A percentile compares a stretch with the other conserved stretches of the same genome.
These are phyloP conservation scores for Elaphomyces granulatus DNA, from an alignment of 495 filamentous ascomycete species.

Conservation along the genomic window DNA sequence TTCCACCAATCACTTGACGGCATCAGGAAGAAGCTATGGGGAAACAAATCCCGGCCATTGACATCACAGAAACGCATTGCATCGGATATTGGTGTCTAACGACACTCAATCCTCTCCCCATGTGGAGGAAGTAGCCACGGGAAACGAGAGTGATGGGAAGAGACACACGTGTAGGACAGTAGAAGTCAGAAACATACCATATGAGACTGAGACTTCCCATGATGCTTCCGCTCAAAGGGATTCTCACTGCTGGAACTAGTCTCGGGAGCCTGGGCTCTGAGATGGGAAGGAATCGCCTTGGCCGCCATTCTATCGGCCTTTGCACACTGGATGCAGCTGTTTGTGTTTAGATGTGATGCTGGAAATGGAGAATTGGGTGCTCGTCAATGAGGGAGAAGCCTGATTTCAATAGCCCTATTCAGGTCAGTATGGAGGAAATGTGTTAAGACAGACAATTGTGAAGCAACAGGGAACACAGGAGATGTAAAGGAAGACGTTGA, in stretches of 20 bases:
- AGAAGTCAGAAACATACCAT: no score
- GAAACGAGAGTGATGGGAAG: conserved; percentile 1
- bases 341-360: conserved; percentile 2
- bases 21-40: conserved; percentile 2
- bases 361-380: not conserved
- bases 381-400: conserved; percentile 4
- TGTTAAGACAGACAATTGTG: conserved; percentile 3
- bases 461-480: conserved; percentile 4
- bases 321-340: no score
- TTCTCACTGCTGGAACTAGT: conserved; percentile 37
- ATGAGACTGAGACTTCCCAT: conserved; percentile 90
- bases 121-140: no score
- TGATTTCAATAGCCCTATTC: not conserved
- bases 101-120: no score
- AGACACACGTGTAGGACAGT: not conserved
- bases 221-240: conserved; percentile 54
- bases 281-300: conserved; percentile 61
- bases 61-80: no score
- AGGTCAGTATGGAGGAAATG: not conserved
- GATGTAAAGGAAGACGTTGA: conserved; percentile 8
- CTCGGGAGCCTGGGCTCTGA: conserved; percentile 47
- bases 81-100: no score
- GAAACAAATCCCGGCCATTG: no score
- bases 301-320: no score
- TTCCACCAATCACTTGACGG: conserved; percentile 9